Evolutionary conservation across 768 basidiomycete genomes (phyloP), one percentile per base, ranked within the genome.

Genomic region (Tylopilus vinaceipallidus): DNA sequence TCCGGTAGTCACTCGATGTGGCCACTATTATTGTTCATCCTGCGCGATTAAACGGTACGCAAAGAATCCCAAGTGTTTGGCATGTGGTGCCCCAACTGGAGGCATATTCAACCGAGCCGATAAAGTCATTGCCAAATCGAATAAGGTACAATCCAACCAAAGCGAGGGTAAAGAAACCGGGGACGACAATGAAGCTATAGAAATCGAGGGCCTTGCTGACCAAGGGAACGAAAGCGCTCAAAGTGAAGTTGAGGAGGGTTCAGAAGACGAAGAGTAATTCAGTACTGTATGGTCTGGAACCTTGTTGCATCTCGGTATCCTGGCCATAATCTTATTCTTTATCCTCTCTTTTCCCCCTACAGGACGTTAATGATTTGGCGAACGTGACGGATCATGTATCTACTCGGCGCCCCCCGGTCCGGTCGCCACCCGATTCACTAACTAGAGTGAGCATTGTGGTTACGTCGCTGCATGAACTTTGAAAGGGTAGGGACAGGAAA

Each of bases 81-180:
- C 95, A 10, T 99, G 97, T 64, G 89, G 93, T 42, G 81, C 91
- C 12, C 82, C 93, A 0, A 98, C 97, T 0, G 90, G 86, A 14
- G 97, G 95, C 2, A 95, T 98, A 57, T 99, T 98, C 77, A 98
- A 98, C 68, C 80, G 89, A 43, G 95, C 88, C 39, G 94, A 89
- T 57, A 97, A 97, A 72, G 81, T 98, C 46, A 80, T 99, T 36
- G 86, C 87, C 55, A 95, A 89, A 75, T 69, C 90, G 70, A 83
- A 86, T 65, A 86, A 86, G 70, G 84, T 80, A 68, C 76, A 80
- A 63, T 74, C 81, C 66, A 77, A 78, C 45, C 77, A 73, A 19
- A 67, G 59, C 19, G 82, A 79, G 39, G 78, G 71, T 34, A 75
- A 68, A 41, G 77, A 69, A 19, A 70, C 70, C 23, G 72, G 66